Percentiles rank a stretch among this genome's conserved stretches.
Evolutionary conservation across 2,329 filamentous ascomycete genomes (phyloP).

Genomic region (Ceratocystiopsis brevicomis): DNA sequence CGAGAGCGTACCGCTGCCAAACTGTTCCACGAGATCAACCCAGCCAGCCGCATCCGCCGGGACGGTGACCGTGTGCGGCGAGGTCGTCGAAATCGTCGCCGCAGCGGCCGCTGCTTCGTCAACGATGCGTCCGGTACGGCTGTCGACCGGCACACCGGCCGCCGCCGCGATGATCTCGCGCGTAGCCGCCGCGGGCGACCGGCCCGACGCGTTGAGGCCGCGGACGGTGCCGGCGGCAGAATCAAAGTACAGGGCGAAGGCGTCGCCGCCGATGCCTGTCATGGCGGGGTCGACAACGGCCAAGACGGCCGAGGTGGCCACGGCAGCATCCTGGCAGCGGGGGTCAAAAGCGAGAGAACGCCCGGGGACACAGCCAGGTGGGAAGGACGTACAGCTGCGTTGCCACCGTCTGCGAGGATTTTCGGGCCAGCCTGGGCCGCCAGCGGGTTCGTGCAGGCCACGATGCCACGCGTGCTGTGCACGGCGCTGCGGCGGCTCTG

Average conservation of each 20-base stretch:
- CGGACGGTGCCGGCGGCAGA: constrained; percentile 49
- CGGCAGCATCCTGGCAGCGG: constrained; percentile 48
- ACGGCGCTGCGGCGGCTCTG: constrained; percentile 73
- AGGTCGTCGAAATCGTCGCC: constrained; percentile 47
- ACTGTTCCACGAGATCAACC: constrained; percentile 72
- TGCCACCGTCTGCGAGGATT: constrained; percentile 65
- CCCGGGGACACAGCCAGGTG: too few species aligned
- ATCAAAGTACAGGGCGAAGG: constrained; percentile 84
- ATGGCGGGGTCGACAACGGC: constrained; percentile 87
- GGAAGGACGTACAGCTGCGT: constrained; percentile 39
- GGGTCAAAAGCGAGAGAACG: too few species aligned
- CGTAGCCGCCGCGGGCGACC: constrained; percentile 49
- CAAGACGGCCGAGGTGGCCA: constrained; percentile 71
- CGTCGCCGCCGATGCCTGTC: constrained; percentile 83
- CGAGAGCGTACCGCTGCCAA: constrained; percentile 65
- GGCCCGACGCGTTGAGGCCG: constrained; percentile 80
- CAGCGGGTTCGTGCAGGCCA: constrained; percentile 72
- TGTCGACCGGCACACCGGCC: constrained; percentile 33
- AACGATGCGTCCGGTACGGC: constrained; percentile 17
- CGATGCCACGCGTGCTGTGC: constrained; percentile 77
- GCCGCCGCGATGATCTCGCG: constrained; percentile 51
- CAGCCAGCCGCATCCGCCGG: constrained; percentile 45
- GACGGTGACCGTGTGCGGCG: constrained; percentile 62
- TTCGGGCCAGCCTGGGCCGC: constrained; percentile 71
- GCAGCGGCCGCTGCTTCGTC: background rate